phyloP scores from a whole-genome alignment of 208 protist genomes.

The Tritrichomonas musculus region DNA sequence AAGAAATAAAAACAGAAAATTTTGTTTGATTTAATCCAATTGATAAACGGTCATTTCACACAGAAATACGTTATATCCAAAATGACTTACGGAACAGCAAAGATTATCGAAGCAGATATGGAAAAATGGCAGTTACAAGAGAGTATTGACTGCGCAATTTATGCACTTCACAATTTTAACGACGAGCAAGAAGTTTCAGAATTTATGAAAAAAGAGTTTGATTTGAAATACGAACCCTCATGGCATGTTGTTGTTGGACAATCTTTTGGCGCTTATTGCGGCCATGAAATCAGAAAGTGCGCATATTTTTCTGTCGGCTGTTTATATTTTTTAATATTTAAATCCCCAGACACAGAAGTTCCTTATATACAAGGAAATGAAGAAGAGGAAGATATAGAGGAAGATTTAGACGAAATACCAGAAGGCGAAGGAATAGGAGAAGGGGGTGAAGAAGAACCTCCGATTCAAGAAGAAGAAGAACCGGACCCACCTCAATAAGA shows the following conservation, averaged over 20 bases:
- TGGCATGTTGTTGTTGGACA: conserved; percentile 23
- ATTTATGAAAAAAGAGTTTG: conserved; percentile 31
- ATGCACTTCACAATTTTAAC: conserved; percentile 25
- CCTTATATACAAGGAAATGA: background rate
- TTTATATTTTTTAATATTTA: conserved; percentile 12
- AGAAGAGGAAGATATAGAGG: background rate
- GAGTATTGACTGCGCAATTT: background rate
- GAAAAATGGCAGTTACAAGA: background rate
- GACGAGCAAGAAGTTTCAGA: conserved; percentile 19
- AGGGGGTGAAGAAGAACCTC: background rate
- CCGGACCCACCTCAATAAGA: too few species aligned
- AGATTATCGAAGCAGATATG: conserved; percentile 28
- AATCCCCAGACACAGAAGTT: conserved; percentile 22
- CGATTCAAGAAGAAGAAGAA: background rate
- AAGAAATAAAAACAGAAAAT: too few species aligned
- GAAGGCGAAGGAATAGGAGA: background rate
- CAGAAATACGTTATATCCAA: too few species aligned
- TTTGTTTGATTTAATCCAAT: too few species aligned
- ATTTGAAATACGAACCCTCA: conserved; percentile 22
- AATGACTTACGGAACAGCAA: background rate
- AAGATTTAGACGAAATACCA: background rate
- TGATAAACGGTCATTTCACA: too few species aligned
- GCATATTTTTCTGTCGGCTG: background rate
- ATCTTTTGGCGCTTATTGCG: background rate
- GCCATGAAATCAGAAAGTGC: conserved; percentile 1